Conservation (phyloP, 306 rosid genomes). For the Arachis hypogaea region DNA sequence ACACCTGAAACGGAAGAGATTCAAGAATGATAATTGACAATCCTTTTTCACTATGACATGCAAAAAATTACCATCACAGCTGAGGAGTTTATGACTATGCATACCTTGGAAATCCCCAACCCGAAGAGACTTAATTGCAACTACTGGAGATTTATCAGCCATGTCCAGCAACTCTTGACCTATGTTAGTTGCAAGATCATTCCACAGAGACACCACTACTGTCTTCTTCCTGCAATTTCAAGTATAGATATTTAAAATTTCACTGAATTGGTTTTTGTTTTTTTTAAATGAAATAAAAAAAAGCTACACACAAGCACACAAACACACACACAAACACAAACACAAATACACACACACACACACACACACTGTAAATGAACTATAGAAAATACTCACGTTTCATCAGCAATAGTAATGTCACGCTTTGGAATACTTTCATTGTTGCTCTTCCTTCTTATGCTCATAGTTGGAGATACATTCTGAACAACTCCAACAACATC, state of each 20-base stretch:
- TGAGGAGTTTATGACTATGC: neutral
- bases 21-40: neutral
- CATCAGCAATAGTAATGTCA: conserved; percentile 94
- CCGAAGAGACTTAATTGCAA: conserved; percentile 80
- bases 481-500: conserved; percentile 92
- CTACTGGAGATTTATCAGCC: conserved; percentile 68
- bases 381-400: conserved; percentile 52
- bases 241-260: neutral
- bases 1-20: conserved; percentile 58
- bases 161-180: conserved; percentile 82
- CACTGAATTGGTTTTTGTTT: too few species aligned
- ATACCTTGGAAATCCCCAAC: conserved; percentile 97
- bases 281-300: too few species aligned
- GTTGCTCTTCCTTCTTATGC: conserved; percentile 80
- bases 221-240: conserved; percentile 71
- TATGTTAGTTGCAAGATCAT: conserved; percentile 76
- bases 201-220: conserved; percentile 90
- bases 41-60: neutral
- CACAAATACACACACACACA: too few species aligned
- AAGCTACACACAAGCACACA: too few species aligned
- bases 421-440: conserved; percentile 86
- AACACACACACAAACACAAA: too few species aligned
- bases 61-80: neutral
- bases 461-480: conserved; percentile 82
- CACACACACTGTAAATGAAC: neutral